A percentile compares a stretch with the other conserved stretches of the same genome.
These are phyloP conservation scores for Herpomyces periplanetae DNA, from an alignment of 2,329 filamentous ascomycete genomes.

Conservation along the genomic window DNA sequence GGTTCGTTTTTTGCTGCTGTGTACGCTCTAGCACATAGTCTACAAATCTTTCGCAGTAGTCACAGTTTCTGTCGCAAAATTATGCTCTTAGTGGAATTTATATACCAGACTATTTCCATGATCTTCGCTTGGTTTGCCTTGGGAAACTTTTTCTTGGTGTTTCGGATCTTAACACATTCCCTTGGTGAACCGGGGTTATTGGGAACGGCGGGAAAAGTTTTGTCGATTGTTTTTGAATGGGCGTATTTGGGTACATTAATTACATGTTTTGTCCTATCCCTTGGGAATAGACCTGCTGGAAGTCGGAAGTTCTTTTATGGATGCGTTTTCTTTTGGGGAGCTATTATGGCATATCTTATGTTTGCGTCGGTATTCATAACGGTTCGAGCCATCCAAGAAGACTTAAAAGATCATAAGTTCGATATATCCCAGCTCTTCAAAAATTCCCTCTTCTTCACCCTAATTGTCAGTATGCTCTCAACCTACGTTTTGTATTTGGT, in stretches of 20 bases:
- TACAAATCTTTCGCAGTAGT: conserved; percentile 72
- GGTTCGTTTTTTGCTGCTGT: conserved; percentile 92
- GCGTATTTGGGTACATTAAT: conserved; percentile 65
- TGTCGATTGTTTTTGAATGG: conserved; percentile 81
- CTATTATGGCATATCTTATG: conserved; percentile 76
- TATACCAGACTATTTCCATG: conserved; percentile 84
- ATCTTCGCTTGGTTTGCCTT: conserved; percentile 91
- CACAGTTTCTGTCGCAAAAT: conserved; percentile 58
- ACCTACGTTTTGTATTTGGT: conserved; percentile 81
- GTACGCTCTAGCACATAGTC: conserved; percentile 75
- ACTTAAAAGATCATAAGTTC: conserved; percentile 21
- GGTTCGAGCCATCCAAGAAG: conserved; percentile 36
- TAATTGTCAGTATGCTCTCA: conserved; percentile 63
- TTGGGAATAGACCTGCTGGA: conserved; percentile 76
- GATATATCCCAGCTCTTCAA: conserved; percentile 31
- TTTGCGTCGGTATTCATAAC: conserved; percentile 87
- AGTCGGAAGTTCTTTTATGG: conserved; percentile 76
- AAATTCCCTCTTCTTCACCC: conserved; percentile 59
- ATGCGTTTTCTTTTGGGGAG: conserved; percentile 93
- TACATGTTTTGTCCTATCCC: conserved; percentile 67
- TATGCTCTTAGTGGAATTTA: conserved; percentile 63
- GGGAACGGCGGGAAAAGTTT: conserved; percentile 31
- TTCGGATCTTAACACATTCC: conserved; percentile 73
- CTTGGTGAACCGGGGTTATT: conserved; percentile 27
- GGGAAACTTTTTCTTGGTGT: conserved; percentile 94